Evolutionary conservation across 768 basidiomycete species (phyloP).

Genomic region (Pleurotus eryngii): DNA sequence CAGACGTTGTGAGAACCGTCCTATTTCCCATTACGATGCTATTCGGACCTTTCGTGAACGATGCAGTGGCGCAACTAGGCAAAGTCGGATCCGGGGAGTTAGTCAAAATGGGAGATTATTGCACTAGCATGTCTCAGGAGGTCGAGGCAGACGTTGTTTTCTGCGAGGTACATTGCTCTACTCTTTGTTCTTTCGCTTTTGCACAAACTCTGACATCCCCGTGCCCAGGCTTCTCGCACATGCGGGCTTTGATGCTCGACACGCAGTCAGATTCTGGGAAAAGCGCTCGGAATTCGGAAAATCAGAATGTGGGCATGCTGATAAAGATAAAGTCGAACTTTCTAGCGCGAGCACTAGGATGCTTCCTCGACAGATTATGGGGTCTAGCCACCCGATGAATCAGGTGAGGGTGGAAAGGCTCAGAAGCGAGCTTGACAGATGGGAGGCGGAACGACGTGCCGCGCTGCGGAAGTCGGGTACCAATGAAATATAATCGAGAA

Average conservation of each 20-base stretch:
- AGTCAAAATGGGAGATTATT: conserved; percentile 65
- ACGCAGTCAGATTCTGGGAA: conserved; percentile 85
- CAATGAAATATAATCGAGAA: too few relatives aligned
- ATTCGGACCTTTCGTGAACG: conserved; percentile 93
- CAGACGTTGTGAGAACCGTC: conserved; percentile 74
- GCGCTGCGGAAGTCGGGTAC: conserved; percentile 10
- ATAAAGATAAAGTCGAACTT: conserved; percentile 14
- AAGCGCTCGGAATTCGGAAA: conserved; percentile 34
- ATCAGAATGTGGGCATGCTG: conserved; percentile 43
- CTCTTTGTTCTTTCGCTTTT: conserved; percentile 1
- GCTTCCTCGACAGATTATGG: conserved; percentile 45
- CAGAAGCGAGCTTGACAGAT: conserved; percentile 64
- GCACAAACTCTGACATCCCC: conserved; percentile 5
- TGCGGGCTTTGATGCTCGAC: conserved; percentile 85
- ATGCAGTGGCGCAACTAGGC: conserved; percentile 81
- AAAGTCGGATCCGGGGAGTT: conserved; percentile 77
- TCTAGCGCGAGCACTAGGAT: conserved; percentile 14
- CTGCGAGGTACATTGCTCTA: conserved; percentile 55
- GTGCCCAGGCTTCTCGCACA: conserved; percentile 76
- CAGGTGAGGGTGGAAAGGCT: conserved; percentile 60
- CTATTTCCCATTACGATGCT: conserved; percentile 89
- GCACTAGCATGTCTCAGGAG: conserved; percentile 81
- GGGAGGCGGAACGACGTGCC: conserved; percentile 54
- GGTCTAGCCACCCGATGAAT: conserved; percentile 65
- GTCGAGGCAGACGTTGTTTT: conserved; percentile 89